Base-by-base conservation (phyloP, 192 early-diverging fungal genomes). In the Podila minutissima region DNA sequence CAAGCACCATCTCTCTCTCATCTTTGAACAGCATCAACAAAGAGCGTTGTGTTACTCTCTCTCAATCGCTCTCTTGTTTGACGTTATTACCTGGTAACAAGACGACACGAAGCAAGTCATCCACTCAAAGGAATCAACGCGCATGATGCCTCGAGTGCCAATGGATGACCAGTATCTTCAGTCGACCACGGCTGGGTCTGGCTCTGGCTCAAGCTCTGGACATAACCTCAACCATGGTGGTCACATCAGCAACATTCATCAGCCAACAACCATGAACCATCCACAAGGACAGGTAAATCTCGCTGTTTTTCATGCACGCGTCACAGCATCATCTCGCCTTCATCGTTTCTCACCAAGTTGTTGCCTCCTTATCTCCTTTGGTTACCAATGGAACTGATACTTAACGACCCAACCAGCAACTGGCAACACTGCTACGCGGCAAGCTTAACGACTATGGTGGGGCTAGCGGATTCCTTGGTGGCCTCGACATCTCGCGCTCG, bases 201-300 rank as follows among this genome's bases (percentile, higher is more conserved):
- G 32, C 24, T 62, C 46, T 29, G 69, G 62, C 74, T 33, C 71
- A n/a, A 60, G 71, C 37, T 58, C 24, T 41, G 57, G 69, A 28
- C 41, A 66, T 57, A 69, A 64, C 38, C 48, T 24, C 46, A 69
- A 66, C 51, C 71, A 75, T 57, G 84, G 83, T 48, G 24, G 65
- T 60, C 67, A 66, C 35, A 41, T 93, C 62, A 26, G 65, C 66
- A 72, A 66, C 35, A 41, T 93, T 37, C 88, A 87, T 78, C 92
- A 93, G 71, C 92, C 92, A 50, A 84, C 89, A 37, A 91, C 91
- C 33, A 91, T 88, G 66, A 91, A 86, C 73, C 90, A 91, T 66
- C 89, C 86, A 32, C 92, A 93, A 79, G 91, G 90, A 29, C 89
- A 91, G 74, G 90, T 91, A 69, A 62, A 83, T 68, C 51, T 26